These are phyloP conservation scores for Tetratostichococcus sp. DNA, from an alignment of 139 green algal genomes.

Conservation along the genomic window DNA sequence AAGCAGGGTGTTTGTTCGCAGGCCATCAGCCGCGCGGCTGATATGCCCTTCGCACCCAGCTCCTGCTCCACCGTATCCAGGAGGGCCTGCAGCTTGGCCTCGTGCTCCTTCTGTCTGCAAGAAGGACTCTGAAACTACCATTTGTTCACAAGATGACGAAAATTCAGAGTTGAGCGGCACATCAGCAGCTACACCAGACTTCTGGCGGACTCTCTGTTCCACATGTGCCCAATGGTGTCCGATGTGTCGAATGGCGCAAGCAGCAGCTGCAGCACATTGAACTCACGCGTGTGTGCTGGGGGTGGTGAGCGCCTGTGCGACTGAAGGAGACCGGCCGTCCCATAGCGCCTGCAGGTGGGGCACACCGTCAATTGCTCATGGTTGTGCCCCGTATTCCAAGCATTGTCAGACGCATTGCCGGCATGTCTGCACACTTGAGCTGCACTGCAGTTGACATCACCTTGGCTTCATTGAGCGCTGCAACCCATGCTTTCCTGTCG, in stretches of 20 bases:
- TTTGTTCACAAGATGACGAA: no score
- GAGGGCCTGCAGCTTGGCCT: slow-evolving; percentile 7
- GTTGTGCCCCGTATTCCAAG: no score
- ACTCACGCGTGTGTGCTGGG: neutral
- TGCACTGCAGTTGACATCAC: neutral
- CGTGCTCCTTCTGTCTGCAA: neutral
- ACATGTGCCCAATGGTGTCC: no score
- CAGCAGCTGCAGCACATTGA: neutral
- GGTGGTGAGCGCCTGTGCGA: slow-evolving; percentile 3
- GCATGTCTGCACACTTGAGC: no score
- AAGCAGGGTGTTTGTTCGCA: no score
- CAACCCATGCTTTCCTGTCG: slow-evolving; percentile 56
- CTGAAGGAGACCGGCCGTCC: slow-evolving; percentile 18
- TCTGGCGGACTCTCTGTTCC: no score
- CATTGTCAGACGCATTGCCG: no score
- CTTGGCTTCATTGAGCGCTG: slow-evolving; percentile 35
- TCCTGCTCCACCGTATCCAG: neutral
- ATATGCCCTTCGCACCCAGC: slow-evolving; percentile 18
- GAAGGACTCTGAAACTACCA: no score
- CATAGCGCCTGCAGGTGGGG: slow-evolving; percentile 21
- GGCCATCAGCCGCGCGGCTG: neutral
- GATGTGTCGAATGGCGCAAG: no score
- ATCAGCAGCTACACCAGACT: no score
- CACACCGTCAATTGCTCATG: neutral
- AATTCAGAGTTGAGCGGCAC: neutral